phyloP scores from a whole-genome alignment of 2,329 filamentous ascomycete species.

The Exutisphaerella laricina region DNA sequence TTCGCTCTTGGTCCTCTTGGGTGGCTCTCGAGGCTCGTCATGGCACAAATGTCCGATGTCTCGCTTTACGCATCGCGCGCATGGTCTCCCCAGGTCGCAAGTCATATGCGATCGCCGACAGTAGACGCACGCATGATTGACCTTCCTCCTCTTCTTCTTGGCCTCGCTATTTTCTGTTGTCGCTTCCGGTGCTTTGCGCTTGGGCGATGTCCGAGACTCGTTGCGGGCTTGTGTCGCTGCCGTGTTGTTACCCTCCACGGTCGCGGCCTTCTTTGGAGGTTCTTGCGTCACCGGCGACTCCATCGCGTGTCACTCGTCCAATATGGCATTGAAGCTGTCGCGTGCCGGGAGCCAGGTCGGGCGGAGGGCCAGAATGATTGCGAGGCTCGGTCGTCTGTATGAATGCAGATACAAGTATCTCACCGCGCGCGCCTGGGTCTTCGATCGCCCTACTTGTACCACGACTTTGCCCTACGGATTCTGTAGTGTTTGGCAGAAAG shows the following conservation, averaged over 20 bases:
- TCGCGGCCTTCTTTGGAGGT: neutral
- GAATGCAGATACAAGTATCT: too few relatives aligned
- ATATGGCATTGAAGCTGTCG: neutral
- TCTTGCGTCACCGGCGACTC: constrained; percentile 5
- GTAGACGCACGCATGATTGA: constrained; percentile 53
- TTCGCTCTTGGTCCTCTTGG: constrained; percentile 69
- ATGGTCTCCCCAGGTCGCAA: constrained; percentile 71
- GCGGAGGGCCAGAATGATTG: too few relatives aligned
- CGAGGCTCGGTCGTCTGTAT: too few relatives aligned
- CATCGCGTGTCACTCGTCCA: neutral
- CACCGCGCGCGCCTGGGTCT: too few relatives aligned
- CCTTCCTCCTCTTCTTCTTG: constrained; percentile 49
- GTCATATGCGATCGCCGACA: constrained; percentile 52
- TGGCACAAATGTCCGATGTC: constrained; percentile 98
- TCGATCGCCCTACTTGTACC: too few relatives aligned
- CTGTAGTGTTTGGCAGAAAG: too few relatives aligned
- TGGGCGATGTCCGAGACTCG: constrained; percentile 7
- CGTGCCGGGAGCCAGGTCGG: too few relatives aligned
- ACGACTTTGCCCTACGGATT: too few relatives aligned
- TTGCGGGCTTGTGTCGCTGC: neutral
- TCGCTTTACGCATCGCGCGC: constrained; percentile 94
- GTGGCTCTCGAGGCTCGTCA: constrained; percentile 86
- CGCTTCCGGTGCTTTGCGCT: constrained; percentile 23
- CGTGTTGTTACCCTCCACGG: neutral
- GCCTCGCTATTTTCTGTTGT: constrained; percentile 20